Evolutionary conservation across 768 basidiomycete species (phyloP).

Genomic region (Sarcodon aspratus): DNA sequence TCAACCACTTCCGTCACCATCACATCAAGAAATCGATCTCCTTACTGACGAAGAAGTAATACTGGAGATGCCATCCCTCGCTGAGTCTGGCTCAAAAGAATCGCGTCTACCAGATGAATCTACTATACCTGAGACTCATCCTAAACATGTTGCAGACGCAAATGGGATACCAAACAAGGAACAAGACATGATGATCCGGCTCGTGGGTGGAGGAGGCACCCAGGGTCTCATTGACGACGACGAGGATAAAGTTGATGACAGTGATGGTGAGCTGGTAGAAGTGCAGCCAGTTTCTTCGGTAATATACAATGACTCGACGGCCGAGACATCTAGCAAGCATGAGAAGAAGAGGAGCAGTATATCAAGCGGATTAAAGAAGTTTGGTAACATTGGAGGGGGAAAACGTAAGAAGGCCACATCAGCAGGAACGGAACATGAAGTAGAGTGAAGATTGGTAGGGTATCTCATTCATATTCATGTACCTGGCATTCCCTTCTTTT

Average conservation of each 20-base stretch:
- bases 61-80: neutral
- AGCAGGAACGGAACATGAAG: too few species aligned
- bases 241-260: slow-evolving; percentile 17
- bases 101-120: neutral
- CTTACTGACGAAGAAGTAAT: neutral
- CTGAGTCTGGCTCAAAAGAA: neutral
- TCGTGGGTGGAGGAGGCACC: slow-evolving; percentile 46
- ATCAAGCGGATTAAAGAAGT: slow-evolving; percentile 37
- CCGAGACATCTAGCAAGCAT: slow-evolving; percentile 21
- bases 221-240: slow-evolving; percentile 22
- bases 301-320: slow-evolving; percentile 21
- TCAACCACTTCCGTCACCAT: neutral
- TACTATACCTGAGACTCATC: neutral
- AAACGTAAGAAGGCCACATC: slow-evolving; percentile 41
- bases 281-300: slow-evolving; percentile 18
- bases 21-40: neutral
- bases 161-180: slow-evolving; percentile 11
- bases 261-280: slow-evolving; percentile 21
- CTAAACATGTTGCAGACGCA: neutral
- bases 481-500: too few species aligned
- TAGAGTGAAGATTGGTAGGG: too few species aligned
- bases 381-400: slow-evolving; percentile 31
- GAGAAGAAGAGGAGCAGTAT: slow-evolving; percentile 50
- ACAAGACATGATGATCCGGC: slow-evolving; percentile 35
- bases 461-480: too few species aligned